Conservation (phyloP, 163 green algal species). For the Picocystis sp. region DNA sequence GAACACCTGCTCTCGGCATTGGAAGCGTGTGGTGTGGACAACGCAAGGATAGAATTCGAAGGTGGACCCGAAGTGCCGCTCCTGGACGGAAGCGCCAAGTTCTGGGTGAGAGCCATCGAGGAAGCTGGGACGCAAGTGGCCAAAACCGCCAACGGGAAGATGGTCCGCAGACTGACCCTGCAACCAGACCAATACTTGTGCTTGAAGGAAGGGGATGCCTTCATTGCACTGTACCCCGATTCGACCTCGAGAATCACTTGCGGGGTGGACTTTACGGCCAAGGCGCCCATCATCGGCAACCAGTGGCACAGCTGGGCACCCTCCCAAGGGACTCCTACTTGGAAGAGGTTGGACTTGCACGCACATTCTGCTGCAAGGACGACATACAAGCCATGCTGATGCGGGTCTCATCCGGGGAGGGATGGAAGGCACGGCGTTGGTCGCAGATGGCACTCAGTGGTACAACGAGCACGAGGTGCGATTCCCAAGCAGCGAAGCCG, state of each 20-base stretch:
- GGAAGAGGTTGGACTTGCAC: conserved; percentile 38
- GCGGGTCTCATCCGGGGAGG: conserved; percentile 35
- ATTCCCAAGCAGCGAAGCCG: conserved; percentile 1
- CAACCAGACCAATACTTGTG: conserved; percentile 14
- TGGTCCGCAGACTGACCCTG: conserved; percentile 1
- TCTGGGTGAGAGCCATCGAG: conserved; percentile 44
- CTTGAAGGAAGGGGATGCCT: conserved; percentile 43
- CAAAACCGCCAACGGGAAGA: neutral
- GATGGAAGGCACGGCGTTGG: conserved; percentile 26
- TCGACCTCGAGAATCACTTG: conserved; percentile 35
- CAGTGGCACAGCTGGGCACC: conserved; percentile 69
- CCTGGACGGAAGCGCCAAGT: conserved; percentile 56
- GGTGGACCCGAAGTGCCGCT: conserved; percentile 58
- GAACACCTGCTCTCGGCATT: conserved; percentile 75
- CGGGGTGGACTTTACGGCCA: conserved; percentile 46
- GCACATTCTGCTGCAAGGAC: conserved; percentile 25
- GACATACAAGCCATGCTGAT: conserved; percentile 22
- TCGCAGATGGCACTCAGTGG: conserved; percentile 28
- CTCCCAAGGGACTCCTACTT: conserved; percentile 14
- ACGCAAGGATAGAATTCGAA: conserved; percentile 66
- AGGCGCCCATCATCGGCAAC: conserved; percentile 54
- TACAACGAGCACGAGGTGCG: conserved; percentile 21
- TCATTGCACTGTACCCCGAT: conserved; percentile 50
- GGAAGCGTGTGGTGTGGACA: conserved; percentile 74
- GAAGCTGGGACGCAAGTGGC: conserved; percentile 28